phyloP scores from a whole-genome alignment of 495 filamentous ascomycete species.

The Staphylotrichum longicolle region DNA sequence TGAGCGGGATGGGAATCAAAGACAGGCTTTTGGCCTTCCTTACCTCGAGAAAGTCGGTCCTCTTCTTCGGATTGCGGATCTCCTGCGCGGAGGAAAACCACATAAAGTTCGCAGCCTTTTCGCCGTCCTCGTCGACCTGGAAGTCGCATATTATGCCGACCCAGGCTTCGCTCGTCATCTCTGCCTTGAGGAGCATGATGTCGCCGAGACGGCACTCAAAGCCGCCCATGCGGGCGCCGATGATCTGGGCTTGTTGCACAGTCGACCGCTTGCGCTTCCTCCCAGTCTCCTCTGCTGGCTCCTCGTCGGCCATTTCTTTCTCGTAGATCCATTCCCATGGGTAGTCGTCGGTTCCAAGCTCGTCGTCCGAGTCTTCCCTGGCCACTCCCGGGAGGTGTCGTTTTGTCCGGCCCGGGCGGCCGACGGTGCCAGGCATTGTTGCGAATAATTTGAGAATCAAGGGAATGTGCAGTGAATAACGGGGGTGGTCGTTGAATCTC shows the following conservation, averaged over 20 bases:
- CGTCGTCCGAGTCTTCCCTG: slow-evolving; percentile 88
- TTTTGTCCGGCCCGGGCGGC: neutral
- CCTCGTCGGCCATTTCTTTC: slow-evolving; percentile 20
- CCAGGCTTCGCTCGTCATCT: slow-evolving; percentile 77
- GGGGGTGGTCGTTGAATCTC: too few species aligned
- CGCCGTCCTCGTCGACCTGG: slow-evolving; percentile 63
- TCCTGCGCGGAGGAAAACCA: slow-evolving; percentile 94
- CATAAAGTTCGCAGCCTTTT: slow-evolving; percentile 66
- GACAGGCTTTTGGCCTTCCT: slow-evolving; percentile 13
- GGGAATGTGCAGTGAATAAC: too few species aligned
- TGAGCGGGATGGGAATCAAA: neutral
- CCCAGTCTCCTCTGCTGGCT: slow-evolving; percentile 27
- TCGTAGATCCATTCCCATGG: slow-evolving; percentile 94
- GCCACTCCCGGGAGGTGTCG: slow-evolving; percentile 48
- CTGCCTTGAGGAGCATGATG: slow-evolving; percentile 79
- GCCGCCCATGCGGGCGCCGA: slow-evolving; percentile 80
- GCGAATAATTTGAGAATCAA: neutral
- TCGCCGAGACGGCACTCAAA: slow-evolving; percentile 84
- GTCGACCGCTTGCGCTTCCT: slow-evolving; percentile 42
- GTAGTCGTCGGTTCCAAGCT: slow-evolving; percentile 76
- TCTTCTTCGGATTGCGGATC: slow-evolving; percentile 79
- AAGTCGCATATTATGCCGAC: slow-evolving; percentile 85
- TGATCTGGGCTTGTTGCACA: slow-evolving; percentile 48
- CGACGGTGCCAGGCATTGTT: slow-evolving; percentile 21
- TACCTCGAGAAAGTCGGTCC: slow-evolving; percentile 73